These are phyloP conservation scores for Luzula sylvatica DNA, from an alignment of 176 grass and related monocot genomes.

Conservation along the genomic window DNA sequence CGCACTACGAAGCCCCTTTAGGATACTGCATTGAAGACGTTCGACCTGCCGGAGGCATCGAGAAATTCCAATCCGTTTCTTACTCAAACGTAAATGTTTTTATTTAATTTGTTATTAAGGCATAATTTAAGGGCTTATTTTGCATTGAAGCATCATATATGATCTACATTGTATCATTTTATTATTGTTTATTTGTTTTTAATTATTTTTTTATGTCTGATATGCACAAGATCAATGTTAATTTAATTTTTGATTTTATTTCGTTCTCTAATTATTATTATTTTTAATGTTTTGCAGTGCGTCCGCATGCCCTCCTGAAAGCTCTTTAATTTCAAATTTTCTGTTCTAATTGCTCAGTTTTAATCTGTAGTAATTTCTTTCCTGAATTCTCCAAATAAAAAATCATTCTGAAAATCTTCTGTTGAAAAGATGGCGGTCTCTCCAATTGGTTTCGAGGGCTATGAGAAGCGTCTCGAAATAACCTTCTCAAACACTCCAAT, in stretches of 20 bases:
- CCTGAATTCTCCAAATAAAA: conserved; percentile 24
- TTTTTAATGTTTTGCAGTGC: conserved; percentile 60
- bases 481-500: conserved; percentile 58
- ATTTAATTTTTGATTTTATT: conserved; percentile 4
- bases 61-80: conserved; percentile 98
- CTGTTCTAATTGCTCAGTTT: conserved; percentile 36
- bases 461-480: conserved; percentile 85
- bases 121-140: no score
- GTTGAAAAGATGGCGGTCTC: conserved; percentile 37
- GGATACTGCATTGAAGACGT: conserved; percentile 95
- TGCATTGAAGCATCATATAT: no score
- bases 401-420: conserved; percentile 19
- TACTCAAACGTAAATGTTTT: conserved; percentile 83
- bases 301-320: conserved; percentile 92
- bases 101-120: neutral
- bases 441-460: conserved; percentile 89
- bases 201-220: neutral
- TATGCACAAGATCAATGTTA: no score
- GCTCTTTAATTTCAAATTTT: conserved; percentile 31
- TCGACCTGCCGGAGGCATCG: conserved; percentile 76
- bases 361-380: conserved; percentile 18
- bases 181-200: neutral
- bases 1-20: conserved; percentile 84
- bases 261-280: conserved; percentile 16
- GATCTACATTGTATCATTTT: neutral